Evolutionary conservation across 306 rosid species (phyloP), one percentile per base, ranked within the genome.

Genomic region (Mimosa bimucronata): DNA sequence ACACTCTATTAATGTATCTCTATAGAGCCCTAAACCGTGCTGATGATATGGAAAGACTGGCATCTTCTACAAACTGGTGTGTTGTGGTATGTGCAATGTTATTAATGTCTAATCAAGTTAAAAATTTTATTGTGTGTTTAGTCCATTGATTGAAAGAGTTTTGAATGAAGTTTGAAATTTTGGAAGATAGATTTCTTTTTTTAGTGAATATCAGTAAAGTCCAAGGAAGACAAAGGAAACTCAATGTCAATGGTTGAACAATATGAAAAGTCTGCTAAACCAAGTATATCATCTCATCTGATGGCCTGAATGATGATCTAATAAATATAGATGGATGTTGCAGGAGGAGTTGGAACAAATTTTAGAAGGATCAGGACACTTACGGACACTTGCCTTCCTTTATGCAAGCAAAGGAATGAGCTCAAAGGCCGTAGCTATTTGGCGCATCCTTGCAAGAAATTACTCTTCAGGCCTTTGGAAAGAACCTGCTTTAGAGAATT

Each of bases 271-370:
- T 40, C 26, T 60, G 9, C 45, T 40, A 31, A 66, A 60, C 26
- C 29, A 34, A 66, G 38, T 19, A 66, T 34, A 21, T 37, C 15
- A 19, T 23, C 46, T 7, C 42, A 38, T n/a, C 30, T 40, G 73
- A 38, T n/a, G 80, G 86, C 83, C 73, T 87, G 86, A 87, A 83
- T 86, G 87, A 77, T 88, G 84, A 87, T 83, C 84, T 72, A 79
- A 73, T 82, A 84, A 84, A 84, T 79, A 86, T 88, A 77, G 80
- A 79, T 94, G 86, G 85, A 74, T 72, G 77, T 85, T 88, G 89
- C 96, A 92, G 98, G 98, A 92, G 85, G 98, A 95, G 91, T 87
- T 95, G 94, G 98, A 95, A 83, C 87, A 88, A 81, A 85, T 95
- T 74, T 88, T 95, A 80, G 97, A 90, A 71, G 97, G 91, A 65